Conservation (phyloP, 192 early-diverging fungal species). For the Dispira simplex region DNA sequence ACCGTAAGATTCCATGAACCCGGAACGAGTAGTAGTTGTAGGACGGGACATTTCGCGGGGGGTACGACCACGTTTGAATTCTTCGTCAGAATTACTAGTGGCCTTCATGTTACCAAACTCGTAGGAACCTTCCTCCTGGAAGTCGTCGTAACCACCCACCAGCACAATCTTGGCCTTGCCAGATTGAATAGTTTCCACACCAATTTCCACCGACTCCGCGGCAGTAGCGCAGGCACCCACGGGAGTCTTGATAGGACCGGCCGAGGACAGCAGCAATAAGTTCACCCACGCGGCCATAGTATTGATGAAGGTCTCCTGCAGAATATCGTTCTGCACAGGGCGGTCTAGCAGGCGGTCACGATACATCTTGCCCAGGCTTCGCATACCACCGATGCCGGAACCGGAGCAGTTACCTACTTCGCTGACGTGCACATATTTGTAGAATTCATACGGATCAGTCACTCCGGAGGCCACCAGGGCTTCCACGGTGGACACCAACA, state of each 20-base stretch:
- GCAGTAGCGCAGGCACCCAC: conserved; percentile 91
- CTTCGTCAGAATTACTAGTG: conserved; percentile 66
- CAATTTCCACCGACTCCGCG: conserved; percentile 81
- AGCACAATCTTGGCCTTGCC: conserved; percentile 90
- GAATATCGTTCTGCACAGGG: conserved; percentile 77
- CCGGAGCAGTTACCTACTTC: conserved; percentile 86
- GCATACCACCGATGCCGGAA: conserved; percentile 79
- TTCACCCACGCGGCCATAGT: conserved; percentile 96
- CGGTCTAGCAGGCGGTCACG: conserved; percentile 60
- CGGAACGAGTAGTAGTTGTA: conserved; percentile 71
- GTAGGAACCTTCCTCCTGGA: conserved; percentile 82
- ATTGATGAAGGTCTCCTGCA: conserved; percentile 94
- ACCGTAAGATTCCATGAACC: conserved; percentile 90
- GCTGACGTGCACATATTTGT: conserved; percentile 87
- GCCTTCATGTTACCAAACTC: conserved; percentile 98
- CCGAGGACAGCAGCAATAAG: conserved; percentile 82
- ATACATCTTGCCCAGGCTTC: conserved; percentile 64
- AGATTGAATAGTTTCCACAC: conserved; percentile 70
- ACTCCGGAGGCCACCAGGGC: conserved; percentile 81
- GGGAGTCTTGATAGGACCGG: conserved; percentile 87
- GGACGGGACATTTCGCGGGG: conserved; percentile 83
- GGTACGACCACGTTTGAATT: conserved; percentile 73
- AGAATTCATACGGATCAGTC: conserved; percentile 94
- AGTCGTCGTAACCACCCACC: conserved; percentile 87
- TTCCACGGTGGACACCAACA: conserved; percentile 81